Percentiles rank a stretch among this genome's conserved stretches.
These are phyloP conservation scores for Clavaria fumosa DNA, from an alignment of 768 basidiomycete species.

Conservation along the genomic window DNA sequence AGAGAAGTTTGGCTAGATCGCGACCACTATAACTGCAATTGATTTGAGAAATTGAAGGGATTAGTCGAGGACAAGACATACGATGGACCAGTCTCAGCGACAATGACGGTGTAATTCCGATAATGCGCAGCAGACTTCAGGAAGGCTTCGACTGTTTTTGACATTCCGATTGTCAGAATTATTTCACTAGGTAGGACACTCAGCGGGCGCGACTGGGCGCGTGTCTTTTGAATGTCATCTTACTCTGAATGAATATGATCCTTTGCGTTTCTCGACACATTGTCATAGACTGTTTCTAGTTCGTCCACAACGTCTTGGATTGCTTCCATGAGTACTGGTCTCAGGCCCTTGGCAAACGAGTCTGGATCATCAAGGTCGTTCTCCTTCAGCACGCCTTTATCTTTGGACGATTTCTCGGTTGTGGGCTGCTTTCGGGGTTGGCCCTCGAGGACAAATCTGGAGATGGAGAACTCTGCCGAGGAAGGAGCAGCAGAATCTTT, in stretches of 20 bases:
- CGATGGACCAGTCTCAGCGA: constrained; percentile 91
- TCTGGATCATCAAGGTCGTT: constrained; percentile 65
- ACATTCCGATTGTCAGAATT: constrained; percentile 87
- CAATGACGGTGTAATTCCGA: constrained; percentile 89
- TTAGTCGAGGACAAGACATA: constrained; percentile 35
- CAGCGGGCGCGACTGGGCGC: not conserved
- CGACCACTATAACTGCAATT: constrained; percentile 61
- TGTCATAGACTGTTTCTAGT: constrained; percentile 90
- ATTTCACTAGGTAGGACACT: constrained; percentile 54
- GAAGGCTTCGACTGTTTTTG: constrained; percentile 87
- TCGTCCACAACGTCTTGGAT: constrained; percentile 95
- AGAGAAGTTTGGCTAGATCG: constrained; percentile 69
- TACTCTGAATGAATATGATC: constrained; percentile 99
- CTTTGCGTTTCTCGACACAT: constrained; percentile 82
- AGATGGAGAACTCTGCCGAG: constrained; percentile 45
- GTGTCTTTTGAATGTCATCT: constrained; percentile 17
- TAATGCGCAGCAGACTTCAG: constrained; percentile 81
- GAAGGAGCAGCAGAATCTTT: constrained; percentile 26
- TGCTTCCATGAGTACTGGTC: constrained; percentile 92
- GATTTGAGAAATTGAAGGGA: constrained; percentile 3
- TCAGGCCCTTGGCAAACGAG: constrained; percentile 61
- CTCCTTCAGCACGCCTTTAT: constrained; percentile 43
- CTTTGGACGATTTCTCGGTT: constrained; percentile 31
- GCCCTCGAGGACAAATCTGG: constrained; percentile 71
- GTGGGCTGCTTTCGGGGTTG: constrained; percentile 43